A percentile compares a stretch with the other conserved stretches of the same genome.
Conservation (phyloP, 2,329 filamentous ascomycete genomes). For the Corniculantispora saksenae region DNA sequence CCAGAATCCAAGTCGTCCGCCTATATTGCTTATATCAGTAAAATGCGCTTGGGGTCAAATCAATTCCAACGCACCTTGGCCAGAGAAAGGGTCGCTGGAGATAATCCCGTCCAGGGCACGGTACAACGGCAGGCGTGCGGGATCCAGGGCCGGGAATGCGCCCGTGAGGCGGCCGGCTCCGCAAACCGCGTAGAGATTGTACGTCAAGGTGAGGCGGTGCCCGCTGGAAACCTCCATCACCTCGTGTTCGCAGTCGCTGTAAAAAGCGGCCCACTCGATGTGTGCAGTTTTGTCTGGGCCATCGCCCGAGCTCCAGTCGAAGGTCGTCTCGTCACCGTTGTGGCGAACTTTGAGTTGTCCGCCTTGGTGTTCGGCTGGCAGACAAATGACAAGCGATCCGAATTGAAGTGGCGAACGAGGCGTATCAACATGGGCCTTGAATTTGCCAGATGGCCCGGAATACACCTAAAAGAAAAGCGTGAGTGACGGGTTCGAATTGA, state of each 20-base stretch:
- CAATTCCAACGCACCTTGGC: background rate
- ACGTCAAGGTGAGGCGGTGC: slow-evolving; percentile 59
- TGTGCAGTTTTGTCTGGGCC: slow-evolving; percentile 23
- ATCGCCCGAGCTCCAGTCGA: slow-evolving; percentile 40
- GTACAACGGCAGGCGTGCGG: background rate
- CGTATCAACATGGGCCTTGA: slow-evolving; percentile 55
- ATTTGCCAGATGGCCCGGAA: slow-evolving; percentile 50
- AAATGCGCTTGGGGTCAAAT: background rate
- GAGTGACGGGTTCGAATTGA: background rate
- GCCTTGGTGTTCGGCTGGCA: slow-evolving; percentile 41
- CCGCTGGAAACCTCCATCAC: slow-evolving; percentile 50
- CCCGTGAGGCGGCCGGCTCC: slow-evolving; percentile 19
- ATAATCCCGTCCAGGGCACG: background rate
- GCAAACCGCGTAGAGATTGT: slow-evolving; percentile 54
- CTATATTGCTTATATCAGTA: slow-evolving; percentile 28
- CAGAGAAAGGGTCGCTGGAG: background rate
- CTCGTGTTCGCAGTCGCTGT: slow-evolving; percentile 55
- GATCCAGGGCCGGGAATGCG: slow-evolving; percentile 14
- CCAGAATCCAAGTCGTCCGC: slow-evolving; percentile 44
- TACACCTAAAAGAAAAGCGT: slow-evolving; percentile 46
- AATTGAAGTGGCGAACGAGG: slow-evolving; percentile 50
- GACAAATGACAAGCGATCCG: slow-evolving; percentile 54
- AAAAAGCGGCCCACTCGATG: slow-evolving; percentile 52
- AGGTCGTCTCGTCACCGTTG: slow-evolving; percentile 33
- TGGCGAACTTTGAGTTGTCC: slow-evolving; percentile 47